Conservation (phyloP, 148 eudicot genomes). For the Vaccinium macrocarpon region DNA sequence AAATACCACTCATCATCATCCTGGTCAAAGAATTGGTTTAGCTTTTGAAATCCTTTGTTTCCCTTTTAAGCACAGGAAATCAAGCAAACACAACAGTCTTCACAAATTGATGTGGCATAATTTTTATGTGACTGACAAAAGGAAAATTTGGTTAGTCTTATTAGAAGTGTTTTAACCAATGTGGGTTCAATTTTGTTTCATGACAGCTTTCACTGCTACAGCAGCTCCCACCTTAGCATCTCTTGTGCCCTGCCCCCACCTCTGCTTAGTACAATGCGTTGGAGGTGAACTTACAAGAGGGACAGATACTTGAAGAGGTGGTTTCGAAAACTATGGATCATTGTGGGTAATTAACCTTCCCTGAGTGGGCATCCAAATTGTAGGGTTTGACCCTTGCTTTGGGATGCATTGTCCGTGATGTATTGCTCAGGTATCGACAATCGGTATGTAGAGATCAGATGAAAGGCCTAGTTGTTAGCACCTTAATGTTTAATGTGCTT, state of each 20-base stretch:
- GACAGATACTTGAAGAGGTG: not conserved
- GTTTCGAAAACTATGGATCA: not conserved
- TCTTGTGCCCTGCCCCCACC: not conserved
- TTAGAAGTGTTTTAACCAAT: not conserved
- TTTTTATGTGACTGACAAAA: not conserved
- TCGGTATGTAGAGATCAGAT: not conserved
- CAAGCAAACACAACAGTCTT: not conserved
- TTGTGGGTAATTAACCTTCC: not conserved
- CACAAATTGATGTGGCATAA: not conserved
- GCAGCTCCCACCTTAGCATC: not conserved
- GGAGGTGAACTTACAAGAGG: not conserved
- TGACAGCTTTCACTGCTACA: not conserved
- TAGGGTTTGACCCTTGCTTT: not conserved
- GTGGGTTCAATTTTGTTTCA: not conserved
- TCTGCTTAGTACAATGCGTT: not conserved
- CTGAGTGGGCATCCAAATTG: not conserved
- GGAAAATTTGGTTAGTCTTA: not conserved
- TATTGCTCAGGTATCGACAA: not conserved
- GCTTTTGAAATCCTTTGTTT: not conserved
- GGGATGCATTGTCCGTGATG: not conserved
- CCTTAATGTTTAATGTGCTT: too few relatives aligned
- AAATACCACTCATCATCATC: not conserved
- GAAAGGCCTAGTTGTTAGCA: not conserved
- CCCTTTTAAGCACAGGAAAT: not conserved
- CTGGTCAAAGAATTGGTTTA: not conserved